Conservation (phyloP, 345 rosid species). For the Citrus reticulata region DNA sequence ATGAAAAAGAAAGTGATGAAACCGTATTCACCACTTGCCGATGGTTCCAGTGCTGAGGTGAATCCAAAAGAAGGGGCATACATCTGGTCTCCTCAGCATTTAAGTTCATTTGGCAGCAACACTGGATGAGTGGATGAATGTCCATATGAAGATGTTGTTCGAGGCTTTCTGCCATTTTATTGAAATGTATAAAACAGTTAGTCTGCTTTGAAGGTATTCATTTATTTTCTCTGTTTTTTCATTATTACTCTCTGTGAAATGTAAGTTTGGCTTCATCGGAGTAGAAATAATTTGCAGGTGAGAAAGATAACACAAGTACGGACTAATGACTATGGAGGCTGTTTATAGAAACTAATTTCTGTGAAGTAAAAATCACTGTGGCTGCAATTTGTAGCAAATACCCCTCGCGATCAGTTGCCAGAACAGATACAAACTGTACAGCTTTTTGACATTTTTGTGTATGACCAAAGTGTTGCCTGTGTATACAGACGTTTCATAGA, state of each 20-base stretch:
- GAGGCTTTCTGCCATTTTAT: background rate
- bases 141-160: background rate
- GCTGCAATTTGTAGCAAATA: background rate
- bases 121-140: constrained; percentile 16
- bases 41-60: constrained; percentile 34
- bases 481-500: background rate
- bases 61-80: constrained; percentile 44
- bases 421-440: background rate
- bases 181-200: background rate
- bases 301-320: background rate
- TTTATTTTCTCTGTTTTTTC: background rate
- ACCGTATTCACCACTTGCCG: constrained; percentile 69
- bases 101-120: constrained; percentile 61
- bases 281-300: background rate
- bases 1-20: constrained; percentile 67
- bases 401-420: background rate
- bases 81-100: constrained; percentile 49
- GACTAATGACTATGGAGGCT: background rate
- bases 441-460: background rate
- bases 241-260: background rate
- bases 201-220: background rate
- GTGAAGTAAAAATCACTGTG: background rate
- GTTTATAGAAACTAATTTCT: background rate
- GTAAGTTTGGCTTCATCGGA: background rate
- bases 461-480: background rate